Percentiles rank a stretch among this genome's conserved stretches.
phyloP scores from a whole-genome alignment of 805 yeast genomes.

The Candida yuanshanica region DNA sequence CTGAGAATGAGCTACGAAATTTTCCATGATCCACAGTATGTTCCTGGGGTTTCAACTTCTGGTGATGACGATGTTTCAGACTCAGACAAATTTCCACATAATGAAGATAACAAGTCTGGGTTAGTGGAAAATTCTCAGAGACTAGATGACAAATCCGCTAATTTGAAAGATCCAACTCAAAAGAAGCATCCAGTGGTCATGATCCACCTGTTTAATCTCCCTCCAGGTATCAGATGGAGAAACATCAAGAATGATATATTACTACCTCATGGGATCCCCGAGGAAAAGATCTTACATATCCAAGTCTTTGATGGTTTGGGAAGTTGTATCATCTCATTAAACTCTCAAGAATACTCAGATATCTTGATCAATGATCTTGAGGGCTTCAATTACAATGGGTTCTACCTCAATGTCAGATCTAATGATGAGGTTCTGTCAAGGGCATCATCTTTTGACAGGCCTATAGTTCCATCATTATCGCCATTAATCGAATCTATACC shows the following conservation, averaged over 20 bases:
- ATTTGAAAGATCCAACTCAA: neutral
- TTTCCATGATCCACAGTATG: too few species aligned
- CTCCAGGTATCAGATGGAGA: conserved; percentile 18
- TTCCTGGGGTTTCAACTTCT: too few species aligned
- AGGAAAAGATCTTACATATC: conserved; percentile 17
- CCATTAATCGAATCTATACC: neutral
- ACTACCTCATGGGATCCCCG: conserved; percentile 13
- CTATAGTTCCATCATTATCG: neutral
- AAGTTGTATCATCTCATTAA: conserved; percentile 11
- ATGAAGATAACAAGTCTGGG: too few species aligned
- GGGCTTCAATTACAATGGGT: conserved; percentile 16
- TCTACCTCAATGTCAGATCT: conserved; percentile 6
- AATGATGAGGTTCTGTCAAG: conserved; percentile 5
- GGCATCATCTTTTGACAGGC: neutral
- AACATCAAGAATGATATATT: conserved; percentile 16
- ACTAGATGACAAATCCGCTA: neutral
- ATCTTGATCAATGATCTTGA: conserved; percentile 9
- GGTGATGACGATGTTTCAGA: too few species aligned
- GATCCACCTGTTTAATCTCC: conserved; percentile 18
- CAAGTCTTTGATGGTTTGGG: conserved; percentile 10
- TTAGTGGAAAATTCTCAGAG: neutral
- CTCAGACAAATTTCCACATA: too few species aligned
- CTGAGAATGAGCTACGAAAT: too few species aligned
- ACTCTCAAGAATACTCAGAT: conserved; percentile 7
- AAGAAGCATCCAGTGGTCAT: conserved; percentile 3